Evolutionary conservation across 352 stramenopile species (phyloP), one percentile per base, ranked within the genome.

Genomic region (Globisporangium cystogenes): DNA sequence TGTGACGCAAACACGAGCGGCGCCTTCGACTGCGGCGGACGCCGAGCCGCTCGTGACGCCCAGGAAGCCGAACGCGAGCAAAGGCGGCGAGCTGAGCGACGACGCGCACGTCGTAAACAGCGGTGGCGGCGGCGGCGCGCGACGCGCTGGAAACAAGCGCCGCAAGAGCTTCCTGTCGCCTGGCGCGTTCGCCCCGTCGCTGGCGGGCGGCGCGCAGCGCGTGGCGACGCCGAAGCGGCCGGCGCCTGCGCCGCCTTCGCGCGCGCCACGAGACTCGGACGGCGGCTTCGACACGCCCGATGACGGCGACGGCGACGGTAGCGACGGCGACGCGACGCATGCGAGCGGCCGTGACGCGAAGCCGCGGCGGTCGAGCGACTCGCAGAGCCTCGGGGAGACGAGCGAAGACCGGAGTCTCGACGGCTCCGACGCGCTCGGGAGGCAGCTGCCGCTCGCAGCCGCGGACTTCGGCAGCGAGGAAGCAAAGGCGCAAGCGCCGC

Each of bases 171-270:
- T 69, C 42, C 55, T 78, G n/a, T 82, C 81, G 0, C 77, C 80
- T 1, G 82, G 59, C 23, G 63, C 64, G 6, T 71, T 65, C 37
- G 47, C 68, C 3, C 64, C 80, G 31, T 72, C 75, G 26, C 55
- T 90, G 4, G 59, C 67, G 24, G 77, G 80, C 11, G 80, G 77
- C 2, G 76, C 80, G 8, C 65, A 87, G 51, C 67, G 80, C 44
- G 64, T 91, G 27, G 42, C 80, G 53, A 87, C 76, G 24, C 80
- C 80, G 3, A 76, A 60, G 12, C 58, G 65, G 12, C 33, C 62
- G 15, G 14, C 27, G 3, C 31, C 42, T 5, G 23, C 50, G 24
- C 29, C 26, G 48, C 12, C 33, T n/a, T 39, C 33, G 12, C 23
- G 10, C 23, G 31, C 16, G 7, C 14, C 29, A 18, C 11, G 33